Base-by-base conservation (phyloP, 2,329 filamentous ascomycete species). In the Cercospora sp. region DNA sequence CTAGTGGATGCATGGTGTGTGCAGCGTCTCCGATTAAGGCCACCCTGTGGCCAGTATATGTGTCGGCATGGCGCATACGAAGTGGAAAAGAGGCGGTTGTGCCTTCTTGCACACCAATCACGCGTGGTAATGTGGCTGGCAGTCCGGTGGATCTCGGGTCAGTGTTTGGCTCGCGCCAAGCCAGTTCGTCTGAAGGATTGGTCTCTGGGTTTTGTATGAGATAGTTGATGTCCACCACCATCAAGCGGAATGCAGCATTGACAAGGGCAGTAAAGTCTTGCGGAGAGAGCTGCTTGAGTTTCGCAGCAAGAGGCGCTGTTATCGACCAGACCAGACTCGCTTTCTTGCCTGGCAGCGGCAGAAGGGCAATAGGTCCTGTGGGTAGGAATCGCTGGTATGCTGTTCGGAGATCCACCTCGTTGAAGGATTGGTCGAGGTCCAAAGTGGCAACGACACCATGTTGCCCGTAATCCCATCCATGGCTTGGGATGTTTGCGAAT, bases 361-460 rank as follows among this genome's bases (percentile, higher is more conserved):
- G 87, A 82, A 98, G 89, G 18, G 95, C 95, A 62, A 98, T 88
- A 0, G 95, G 95, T 0, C 95, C 95, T 0, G 92, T 92, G 3
- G 95, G 95, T 13, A 99, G 84, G 82, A 99, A 99, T 65, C 95
- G 89, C 81, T 99, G 95, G 79, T 97, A 99, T 28, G 95, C 95
- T 60, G 90, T 93, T 78, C 91, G 93, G 9, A 74, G 62, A n/a
- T 74, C 71, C 34, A 63, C 34, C 28, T 67, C 67, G 30, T 58
- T 61, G 69, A 74, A 77, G 16, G 61, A 57, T 67, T 79, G 78
- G 57, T 81, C 78, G 24, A 97, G 84, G 73, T 90, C 85, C 16
- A 99, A 82, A 4, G 94, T 97, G 63, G 95, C 95, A 18, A 99
- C 95, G 2, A 99, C 88, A 16, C 95, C 95, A 76, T 97, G 91